Conservation (phyloP, 176 grass and related monocot species). For the Typha latifolia region DNA sequence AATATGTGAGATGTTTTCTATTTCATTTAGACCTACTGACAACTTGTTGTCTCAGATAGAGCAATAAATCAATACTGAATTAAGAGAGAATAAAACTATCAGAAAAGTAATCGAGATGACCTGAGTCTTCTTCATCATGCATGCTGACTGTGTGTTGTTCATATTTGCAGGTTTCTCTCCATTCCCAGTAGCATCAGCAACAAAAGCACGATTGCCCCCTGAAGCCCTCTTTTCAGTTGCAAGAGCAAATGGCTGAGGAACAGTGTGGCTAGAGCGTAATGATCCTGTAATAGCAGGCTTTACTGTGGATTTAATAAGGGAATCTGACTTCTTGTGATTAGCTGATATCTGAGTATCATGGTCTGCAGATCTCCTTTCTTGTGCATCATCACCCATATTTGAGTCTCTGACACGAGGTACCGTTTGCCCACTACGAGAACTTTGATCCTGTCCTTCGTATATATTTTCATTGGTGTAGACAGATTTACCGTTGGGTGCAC, state of each 20-base stretch:
- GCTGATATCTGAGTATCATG: conserved; percentile 44
- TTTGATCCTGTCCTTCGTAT: conserved; percentile 41
- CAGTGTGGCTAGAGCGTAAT: conserved; percentile 27
- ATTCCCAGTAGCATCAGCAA: conserved; percentile 28
- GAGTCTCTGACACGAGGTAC: conserved; percentile 18
- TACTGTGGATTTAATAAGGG: conserved; percentile 26
- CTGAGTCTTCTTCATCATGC: conserved; percentile 24
- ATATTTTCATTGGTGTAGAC: conserved; percentile 18
- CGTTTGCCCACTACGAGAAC: conserved; percentile 45
- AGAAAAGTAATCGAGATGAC: neutral
- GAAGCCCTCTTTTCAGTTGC: conserved; percentile 50
- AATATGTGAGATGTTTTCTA: neutral
- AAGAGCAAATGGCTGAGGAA: conserved; percentile 50
- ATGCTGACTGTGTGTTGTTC: conserved; percentile 29
- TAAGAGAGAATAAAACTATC: neutral
- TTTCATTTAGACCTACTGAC: too few relatives aligned
- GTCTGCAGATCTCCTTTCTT: conserved; percentile 43
- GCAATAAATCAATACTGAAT: neutral
- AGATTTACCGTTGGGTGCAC: conserved; percentile 33
- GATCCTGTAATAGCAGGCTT: conserved; percentile 39
- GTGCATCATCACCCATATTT: conserved; percentile 21
- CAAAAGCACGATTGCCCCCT: conserved; percentile 33
- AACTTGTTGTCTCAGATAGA: too few relatives aligned
- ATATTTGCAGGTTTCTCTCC: conserved; percentile 29
- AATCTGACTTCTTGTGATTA: conserved; percentile 25